Evolutionary conservation across 2,329 filamentous ascomycete genomes (phyloP).

Genomic region (Calonectria henricotiae): DNA sequence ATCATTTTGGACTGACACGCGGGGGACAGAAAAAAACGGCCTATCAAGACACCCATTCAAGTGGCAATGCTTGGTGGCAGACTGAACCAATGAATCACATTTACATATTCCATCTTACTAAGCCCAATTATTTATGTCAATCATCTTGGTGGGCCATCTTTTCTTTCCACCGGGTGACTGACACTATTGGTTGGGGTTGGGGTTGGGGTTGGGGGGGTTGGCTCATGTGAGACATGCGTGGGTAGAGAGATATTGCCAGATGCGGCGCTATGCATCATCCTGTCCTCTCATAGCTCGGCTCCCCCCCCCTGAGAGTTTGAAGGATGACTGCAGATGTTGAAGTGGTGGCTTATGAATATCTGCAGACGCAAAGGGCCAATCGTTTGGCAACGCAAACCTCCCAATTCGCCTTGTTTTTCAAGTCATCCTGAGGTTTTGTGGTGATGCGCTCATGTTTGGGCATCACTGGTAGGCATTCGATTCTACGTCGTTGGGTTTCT

Average conservation of each 20-base stretch:
- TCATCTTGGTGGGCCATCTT: too few relatives aligned
- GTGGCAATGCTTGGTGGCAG: too few relatives aligned
- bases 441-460: neutral
- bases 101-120: too few relatives aligned
- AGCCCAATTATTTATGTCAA: too few relatives aligned
- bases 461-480: neutral
- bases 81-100: too few relatives aligned
- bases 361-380: neutral
- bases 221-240: neutral
- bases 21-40: too few relatives aligned
- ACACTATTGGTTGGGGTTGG: neutral
- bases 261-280: neutral
- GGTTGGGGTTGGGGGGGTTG: too few relatives aligned
- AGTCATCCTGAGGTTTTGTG: neutral
- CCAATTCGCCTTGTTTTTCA: constrained; percentile 8
- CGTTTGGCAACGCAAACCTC: neutral
- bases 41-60: too few relatives aligned
- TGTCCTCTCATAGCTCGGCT: neutral
- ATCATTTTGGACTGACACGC: neutral
- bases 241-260: constrained; percentile 3
- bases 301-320: neutral
- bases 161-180: neutral
- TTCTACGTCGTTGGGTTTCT: constrained; percentile 1
- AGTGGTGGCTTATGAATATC: neutral
- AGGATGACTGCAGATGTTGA: neutral